Conservation (phyloP, 352 stramenopile genomes). For the Pythium aristosporum region DNA sequence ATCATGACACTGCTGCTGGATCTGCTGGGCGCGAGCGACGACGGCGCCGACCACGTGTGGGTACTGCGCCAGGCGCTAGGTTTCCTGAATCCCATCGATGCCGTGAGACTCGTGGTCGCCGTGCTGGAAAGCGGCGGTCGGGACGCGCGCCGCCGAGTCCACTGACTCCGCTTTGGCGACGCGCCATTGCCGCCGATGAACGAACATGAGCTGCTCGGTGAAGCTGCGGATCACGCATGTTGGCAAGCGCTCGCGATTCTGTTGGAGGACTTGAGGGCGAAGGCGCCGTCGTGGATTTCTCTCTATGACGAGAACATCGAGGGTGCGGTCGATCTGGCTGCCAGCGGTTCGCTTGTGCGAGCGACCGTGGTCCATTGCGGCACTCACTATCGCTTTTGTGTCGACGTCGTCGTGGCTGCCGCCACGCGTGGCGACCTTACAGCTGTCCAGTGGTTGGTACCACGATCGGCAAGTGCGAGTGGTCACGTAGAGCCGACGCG, state of each 20-base stretch:
- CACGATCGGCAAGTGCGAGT: not conserved
- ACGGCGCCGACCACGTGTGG: not conserved
- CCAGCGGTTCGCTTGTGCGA: not conserved
- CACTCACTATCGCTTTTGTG: not conserved
- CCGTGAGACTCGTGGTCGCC: not conserved
- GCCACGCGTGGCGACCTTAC: not conserved
- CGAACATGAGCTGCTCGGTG: not conserved
- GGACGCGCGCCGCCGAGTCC: not conserved
- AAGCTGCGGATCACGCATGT: not conserved
- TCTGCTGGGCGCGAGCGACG: not conserved
- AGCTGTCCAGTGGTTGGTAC: not conserved
- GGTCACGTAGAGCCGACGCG: not conserved
- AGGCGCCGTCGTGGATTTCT: not conserved
- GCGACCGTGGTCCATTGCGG: not conserved
- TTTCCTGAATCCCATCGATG: not conserved
- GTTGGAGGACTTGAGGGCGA: not conserved
- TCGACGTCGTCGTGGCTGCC: not conserved
- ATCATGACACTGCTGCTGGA: not conserved
- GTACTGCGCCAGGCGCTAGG: not conserved
- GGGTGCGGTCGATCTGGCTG: not conserved
- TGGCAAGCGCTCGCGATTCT: not conserved
- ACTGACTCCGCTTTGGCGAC: not conserved
- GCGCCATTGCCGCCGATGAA: not conserved
- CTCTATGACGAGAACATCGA: not conserved
- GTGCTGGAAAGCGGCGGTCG: not conserved